Evolutionary conservation across 768 basidiomycete genomes (phyloP).

Genomic region (Termitomyces sp.): DNA sequence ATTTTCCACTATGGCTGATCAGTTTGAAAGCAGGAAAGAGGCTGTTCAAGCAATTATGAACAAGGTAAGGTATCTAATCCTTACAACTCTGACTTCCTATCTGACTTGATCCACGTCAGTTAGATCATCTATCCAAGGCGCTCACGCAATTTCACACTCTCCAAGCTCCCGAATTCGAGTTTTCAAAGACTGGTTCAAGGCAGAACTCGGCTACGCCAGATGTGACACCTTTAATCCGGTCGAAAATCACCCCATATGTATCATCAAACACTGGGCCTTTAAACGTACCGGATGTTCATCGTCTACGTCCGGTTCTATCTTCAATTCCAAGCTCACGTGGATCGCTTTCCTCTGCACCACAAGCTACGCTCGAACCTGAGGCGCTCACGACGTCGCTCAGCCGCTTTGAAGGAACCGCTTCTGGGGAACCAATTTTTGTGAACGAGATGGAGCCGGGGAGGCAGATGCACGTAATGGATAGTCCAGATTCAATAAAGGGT

Average conservation of each 20-base stretch:
- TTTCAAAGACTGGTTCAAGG: constrained; percentile 19
- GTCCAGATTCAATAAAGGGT: constrained; percentile 28
- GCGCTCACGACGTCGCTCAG: constrained; percentile 12
- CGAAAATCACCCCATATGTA: not conserved
- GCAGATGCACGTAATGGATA: constrained; percentile 27
- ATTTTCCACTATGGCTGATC: constrained; percentile 60
- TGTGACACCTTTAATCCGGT: constrained; percentile 3
- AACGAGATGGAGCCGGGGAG: constrained; percentile 13
- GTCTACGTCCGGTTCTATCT: not conserved
- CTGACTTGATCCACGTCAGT: constrained; percentile 27
- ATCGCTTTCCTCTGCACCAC: constrained; percentile 2
- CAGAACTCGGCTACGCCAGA: constrained; percentile 16
- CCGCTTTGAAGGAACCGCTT: constrained; percentile 5
- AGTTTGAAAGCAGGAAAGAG: constrained; percentile 66
- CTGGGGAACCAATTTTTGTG: constrained; percentile 16
- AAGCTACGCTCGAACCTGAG: not conserved
- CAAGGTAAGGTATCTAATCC: constrained; percentile 55
- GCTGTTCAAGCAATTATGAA: constrained; percentile 69
- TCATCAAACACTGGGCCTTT: constrained; percentile 1
- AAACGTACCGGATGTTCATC: not conserved
- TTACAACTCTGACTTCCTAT: not conserved
- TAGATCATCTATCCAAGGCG: constrained; percentile 52
- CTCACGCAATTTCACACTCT: constrained; percentile 47
- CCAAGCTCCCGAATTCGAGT: constrained; percentile 40
- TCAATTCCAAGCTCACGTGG: constrained; percentile 2